phyloP scores from a whole-genome alignment of 805 yeast genomes.

The Metschnikowia colocasiae region DNA sequence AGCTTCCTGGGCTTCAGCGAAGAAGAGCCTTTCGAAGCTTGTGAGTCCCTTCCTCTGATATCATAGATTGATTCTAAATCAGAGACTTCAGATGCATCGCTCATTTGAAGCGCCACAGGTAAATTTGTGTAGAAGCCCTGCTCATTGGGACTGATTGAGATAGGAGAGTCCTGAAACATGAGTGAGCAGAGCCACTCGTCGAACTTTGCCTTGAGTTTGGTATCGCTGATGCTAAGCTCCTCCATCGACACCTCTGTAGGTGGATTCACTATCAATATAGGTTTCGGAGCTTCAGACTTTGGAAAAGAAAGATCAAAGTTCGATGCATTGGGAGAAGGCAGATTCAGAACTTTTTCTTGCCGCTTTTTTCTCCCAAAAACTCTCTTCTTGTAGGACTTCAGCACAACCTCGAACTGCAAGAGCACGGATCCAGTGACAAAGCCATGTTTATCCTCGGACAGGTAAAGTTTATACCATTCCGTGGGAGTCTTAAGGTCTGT shows the following conservation, averaged over 20 bases:
- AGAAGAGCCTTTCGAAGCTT: background rate
- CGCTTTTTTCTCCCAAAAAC: conserved; percentile 5
- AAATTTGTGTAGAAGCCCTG: conserved; percentile 39
- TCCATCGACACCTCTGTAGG: conserved; percentile 8
- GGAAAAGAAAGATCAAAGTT: background rate
- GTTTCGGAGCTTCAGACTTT: conserved; percentile 4
- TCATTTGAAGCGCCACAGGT: conserved; percentile 13
- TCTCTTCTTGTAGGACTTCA: conserved; percentile 7
- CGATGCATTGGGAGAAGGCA: background rate
- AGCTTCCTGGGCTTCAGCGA: background rate
- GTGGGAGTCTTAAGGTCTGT: conserved; percentile 25
- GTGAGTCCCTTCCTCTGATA: background rate
- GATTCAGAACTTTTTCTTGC: background rate
- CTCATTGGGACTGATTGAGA: conserved; percentile 25
- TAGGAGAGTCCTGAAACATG: conserved; percentile 19
- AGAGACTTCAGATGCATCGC: conserved; percentile 24
- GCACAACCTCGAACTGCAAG: conserved; percentile 39
- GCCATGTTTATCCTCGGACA: conserved; percentile 35
- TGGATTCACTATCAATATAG: conserved; percentile 2
- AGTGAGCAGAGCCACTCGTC: conserved; percentile 29
- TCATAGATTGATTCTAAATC: conserved; percentile 29
- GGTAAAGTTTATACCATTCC: conserved; percentile 45
- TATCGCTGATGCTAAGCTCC: conserved; percentile 3
- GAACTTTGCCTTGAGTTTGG: conserved; percentile 11
- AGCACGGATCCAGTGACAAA: conserved; percentile 49